phyloP scores from a whole-genome alignment of 2,329 filamentous ascomycete genomes.

The Fusarium euwallaceae region DNA sequence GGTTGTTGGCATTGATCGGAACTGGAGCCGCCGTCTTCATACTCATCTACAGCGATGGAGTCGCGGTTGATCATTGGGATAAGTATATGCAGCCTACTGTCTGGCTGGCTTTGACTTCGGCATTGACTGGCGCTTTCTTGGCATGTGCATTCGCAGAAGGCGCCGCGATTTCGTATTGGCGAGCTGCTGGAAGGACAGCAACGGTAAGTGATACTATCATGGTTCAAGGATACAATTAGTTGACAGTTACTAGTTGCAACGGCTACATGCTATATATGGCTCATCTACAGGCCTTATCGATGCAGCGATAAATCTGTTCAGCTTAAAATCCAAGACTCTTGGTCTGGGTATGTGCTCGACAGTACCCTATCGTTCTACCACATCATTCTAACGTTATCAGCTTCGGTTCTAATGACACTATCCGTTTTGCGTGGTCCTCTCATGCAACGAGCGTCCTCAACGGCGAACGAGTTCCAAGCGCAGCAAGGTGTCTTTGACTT shows the following conservation, averaged over 20 bases:
- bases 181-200: constrained; percentile 30
- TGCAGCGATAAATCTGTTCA: constrained; percentile 27
- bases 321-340: constrained; percentile 30
- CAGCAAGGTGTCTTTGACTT: constrained; percentile 19
- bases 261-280: constrained; percentile 32
- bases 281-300: constrained; percentile 38
- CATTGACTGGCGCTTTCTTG: constrained; percentile 34
- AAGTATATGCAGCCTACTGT: constrained; percentile 36
- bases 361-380: rapidly evolving
- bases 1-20: constrained; percentile 29
- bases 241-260: constrained; percentile 19
- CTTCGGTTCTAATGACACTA: constrained; percentile 36
- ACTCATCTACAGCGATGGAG: constrained; percentile 34
- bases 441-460: constrained; percentile 36
- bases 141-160: constrained; percentile 37
- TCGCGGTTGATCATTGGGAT: constrained; percentile 34
- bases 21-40: constrained; percentile 31
- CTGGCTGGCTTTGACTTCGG: constrained; percentile 39
- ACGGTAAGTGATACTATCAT: constrained; percentile 22
- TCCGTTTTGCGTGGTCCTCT: constrained; percentile 37
- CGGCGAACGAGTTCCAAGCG: constrained; percentile 23
- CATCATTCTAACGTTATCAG: constrained; percentile 2
- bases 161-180: constrained; percentile 40
- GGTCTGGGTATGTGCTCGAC: constrained; percentile 25
- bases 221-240: rapidly evolving